Conservation (phyloP, 768 basidiomycete genomes). For the Lactarius trivialis region DNA sequence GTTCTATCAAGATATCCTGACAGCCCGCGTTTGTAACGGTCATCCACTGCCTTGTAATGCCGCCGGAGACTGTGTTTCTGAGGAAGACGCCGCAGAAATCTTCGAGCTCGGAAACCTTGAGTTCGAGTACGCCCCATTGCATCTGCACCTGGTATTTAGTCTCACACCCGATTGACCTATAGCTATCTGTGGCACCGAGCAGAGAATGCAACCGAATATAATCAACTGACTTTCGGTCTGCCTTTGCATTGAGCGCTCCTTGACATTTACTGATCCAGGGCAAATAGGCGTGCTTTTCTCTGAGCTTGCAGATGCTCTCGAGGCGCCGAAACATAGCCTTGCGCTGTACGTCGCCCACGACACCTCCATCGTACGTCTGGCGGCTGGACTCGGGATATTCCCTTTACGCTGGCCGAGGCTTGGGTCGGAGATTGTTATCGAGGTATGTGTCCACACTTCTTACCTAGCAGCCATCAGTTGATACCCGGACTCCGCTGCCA, state of each 20-base stretch:
- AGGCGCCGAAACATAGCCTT: conserved; percentile 31
- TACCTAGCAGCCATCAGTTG: neutral
- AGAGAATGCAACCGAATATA: conserved; percentile 36
- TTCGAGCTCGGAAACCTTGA: conserved; percentile 33
- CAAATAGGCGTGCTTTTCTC: conserved; percentile 36
- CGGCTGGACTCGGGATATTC: conserved; percentile 32
- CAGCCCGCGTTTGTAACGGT: conserved; percentile 39
- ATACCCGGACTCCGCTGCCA: neutral
- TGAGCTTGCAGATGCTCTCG: conserved; percentile 35
- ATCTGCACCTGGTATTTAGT: neutral
- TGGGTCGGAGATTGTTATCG: conserved; percentile 39
- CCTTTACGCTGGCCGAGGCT: conserved; percentile 40
- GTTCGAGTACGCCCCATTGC: conserved; percentile 28
- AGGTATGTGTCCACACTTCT: conserved; percentile 14
- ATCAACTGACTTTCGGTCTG: conserved; percentile 38
- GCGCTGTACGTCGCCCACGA: conserved; percentile 42
- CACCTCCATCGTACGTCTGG: conserved; percentile 35
- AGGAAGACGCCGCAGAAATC: conserved; percentile 32
- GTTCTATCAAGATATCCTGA: conserved; percentile 46
- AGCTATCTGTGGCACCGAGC: conserved; percentile 47
- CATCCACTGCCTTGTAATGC: conserved; percentile 41
- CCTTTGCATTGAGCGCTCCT: neutral
- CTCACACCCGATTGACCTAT: neutral
- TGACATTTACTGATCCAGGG: neutral
- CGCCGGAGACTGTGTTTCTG: conserved; percentile 36